Conservation (phyloP, 108 stramenopile species). For the Skeletonema tropicum region DNA sequence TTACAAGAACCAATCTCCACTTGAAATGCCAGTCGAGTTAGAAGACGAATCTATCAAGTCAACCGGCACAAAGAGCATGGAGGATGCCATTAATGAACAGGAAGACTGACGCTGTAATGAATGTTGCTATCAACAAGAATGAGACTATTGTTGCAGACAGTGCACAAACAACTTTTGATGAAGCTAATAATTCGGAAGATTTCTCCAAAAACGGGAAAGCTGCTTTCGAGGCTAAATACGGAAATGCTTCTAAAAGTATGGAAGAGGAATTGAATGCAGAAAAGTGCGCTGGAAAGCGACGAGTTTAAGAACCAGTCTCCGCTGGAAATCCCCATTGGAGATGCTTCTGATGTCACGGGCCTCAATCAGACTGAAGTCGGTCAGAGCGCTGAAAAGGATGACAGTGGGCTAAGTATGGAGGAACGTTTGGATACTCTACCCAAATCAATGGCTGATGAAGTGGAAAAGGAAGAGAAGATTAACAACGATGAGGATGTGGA, state of each 20-base stretch:
- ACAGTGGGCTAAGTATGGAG: not conserved
- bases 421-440: not conserved
- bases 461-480: not conserved
- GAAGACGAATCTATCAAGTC: not conserved
- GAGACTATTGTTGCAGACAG: not conserved
- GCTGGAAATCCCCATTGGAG: not conserved
- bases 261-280: not conserved
- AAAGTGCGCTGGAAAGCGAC: not conserved
- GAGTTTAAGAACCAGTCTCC: not conserved
- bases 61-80: not conserved
- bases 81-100: not conserved
- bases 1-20: slow-evolving; percentile 5
- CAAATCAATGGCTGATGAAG: not conserved
- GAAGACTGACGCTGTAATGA: not conserved
- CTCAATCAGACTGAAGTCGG: not conserved
- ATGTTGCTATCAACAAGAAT: not conserved
- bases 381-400: not conserved
- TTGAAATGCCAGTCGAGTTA: not conserved
- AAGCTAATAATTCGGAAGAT: not conserved
- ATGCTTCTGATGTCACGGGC: not conserved
- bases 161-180: not conserved
- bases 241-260: not conserved
- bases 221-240: not conserved
- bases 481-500: not conserved
- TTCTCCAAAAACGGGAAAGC: not conserved